Conservation (phyloP, 768 basidiomycete genomes). For the Lactarius deliciosus region DNA sequence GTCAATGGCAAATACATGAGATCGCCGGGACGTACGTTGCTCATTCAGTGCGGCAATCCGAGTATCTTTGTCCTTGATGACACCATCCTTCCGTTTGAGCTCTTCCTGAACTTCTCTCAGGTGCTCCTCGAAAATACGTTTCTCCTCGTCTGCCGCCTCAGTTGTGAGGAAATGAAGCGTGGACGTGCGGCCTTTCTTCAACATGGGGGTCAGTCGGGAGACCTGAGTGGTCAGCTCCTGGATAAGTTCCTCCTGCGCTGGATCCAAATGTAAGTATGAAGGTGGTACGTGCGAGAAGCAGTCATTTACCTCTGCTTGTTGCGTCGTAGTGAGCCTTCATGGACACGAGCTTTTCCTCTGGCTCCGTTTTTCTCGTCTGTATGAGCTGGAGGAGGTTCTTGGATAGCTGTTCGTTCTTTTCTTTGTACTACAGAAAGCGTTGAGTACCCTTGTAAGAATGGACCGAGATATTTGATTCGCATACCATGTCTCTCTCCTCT, state of each 20-base stretch:
- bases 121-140: slow-evolving; percentile 50
- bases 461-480: neutral
- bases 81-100: slow-evolving; percentile 44
- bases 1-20: slow-evolving; percentile 13
- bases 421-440: slow-evolving; percentile 20
- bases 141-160: slow-evolving; percentile 72
- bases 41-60: slow-evolving; percentile 49
- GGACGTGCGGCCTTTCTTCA: slow-evolving; percentile 47
- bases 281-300: neutral
- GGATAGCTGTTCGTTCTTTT: slow-evolving; percentile 41
- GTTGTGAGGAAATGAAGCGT: slow-evolving; percentile 69
- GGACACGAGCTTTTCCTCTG: slow-evolving; percentile 54
- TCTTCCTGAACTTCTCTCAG: slow-evolving; percentile 44
- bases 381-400: slow-evolving; percentile 60
- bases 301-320: slow-evolving; percentile 48
- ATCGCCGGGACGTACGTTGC: slow-evolving; percentile 42
- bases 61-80: slow-evolving; percentile 46
- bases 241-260: slow-evolving; percentile 59
- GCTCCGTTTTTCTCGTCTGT: slow-evolving; percentile 59
- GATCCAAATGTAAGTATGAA: slow-evolving; percentile 6
- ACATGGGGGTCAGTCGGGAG: slow-evolving; percentile 53
- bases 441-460: neutral
- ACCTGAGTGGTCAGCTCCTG: slow-evolving; percentile 56
- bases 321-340: slow-evolving; percentile 52
- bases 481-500: slow-evolving; percentile 34